Evolutionary conservation across 331 rosid genomes (phyloP), one percentile per base, ranked within the genome.

Genomic region (Arachis monticola): DNA sequence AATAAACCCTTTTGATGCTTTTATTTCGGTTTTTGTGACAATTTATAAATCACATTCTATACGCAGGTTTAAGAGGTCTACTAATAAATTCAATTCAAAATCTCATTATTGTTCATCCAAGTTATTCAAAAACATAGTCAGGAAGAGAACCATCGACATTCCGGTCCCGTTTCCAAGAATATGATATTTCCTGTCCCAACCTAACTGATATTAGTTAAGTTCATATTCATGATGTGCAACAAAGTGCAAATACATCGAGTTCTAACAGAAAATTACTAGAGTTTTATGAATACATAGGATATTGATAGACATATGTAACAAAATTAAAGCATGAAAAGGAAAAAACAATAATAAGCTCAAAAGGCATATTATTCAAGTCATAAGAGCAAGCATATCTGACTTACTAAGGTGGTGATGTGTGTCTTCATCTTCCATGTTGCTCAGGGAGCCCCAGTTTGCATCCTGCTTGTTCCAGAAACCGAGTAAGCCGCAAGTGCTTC

Each of bases 401-500:
- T 35, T 35, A 35, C 40, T 35, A 35, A 35, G 40, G 40, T 35
- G 40, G 14, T 50, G 55, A 50, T 41, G 27, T 47, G 58, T 32
- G 3, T 56, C 22, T 66, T 57, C 69, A 87, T 69, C 92, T 87
- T 73, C 87, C 89, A 83, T 81, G 90, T 9, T 87, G 75, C 76
- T 92, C 96, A 14, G 78, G 53, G 66, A 62, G 83, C 90, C 90
- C 69, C 13, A 88, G 70, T 73, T 87, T 78, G 86, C 96, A 85
- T 1, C 97, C 93, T 80, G 81, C 81, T 77, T 90, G 97, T 68
- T 92, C 97, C 22, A 95, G 92, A 84, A 95, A 92, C 80, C 83
- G 86, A 0, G 87, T 69, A 6, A 95, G 93, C 57, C 92, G 90
- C 74, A 74, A 32, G 81, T 95, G 99, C 78, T 90, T 92, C 0